Evolutionary conservation across 2,329 filamentous ascomycete species (phyloP), one percentile per base, ranked within the genome.

Genomic region (Colletotrichum tropicale): DNA sequence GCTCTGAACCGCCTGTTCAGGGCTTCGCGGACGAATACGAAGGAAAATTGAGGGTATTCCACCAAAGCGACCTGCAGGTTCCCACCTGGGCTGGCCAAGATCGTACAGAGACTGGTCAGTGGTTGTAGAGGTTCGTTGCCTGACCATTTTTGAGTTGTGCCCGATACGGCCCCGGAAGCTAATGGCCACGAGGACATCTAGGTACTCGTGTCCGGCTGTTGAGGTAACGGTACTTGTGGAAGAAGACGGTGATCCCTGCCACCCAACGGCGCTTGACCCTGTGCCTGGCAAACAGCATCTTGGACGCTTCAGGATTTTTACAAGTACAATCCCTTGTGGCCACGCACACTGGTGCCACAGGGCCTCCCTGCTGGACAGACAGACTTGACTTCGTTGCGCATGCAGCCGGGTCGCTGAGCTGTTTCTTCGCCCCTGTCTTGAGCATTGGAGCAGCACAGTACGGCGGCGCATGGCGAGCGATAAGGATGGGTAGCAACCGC

Each of bases 251-350:
- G 61, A 73, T 65, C 73, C 73, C 73, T 75, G 70, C 58, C 58
- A 52, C n/a, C 18, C 70, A 60, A 58, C 13, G 26, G 58, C 43
- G 26, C 24, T 43, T 12, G n/a, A 43, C 32, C 69, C 38, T 67
- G 70, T 64, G 43, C 64, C 70, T 48, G 38, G 32, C 73, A 75
- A 75, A 75, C 70, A 67, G 62, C 43, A 60, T 18, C 32, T 55
- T 60, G 56, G 36, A 62, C 24, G 24, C 62, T 61, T 75, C 68
- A 70, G 68, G 55, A 18, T 68, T 65, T 64, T 64, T 60, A 60
- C 73, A 58, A 73, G 73, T 68, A 52, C 56, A 16, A 75, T 73
- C 73, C 69, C 56, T 75, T 52, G 70, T 65, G 64, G 56, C 73
- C 73, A 75, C 73, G 73, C 73, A 75, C 32, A 36, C 64, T 26